Evolutionary conservation across 441 rosid genomes (phyloP), one percentile per base, ranked within the genome.

Genomic region (Jatropha podagrica): DNA sequence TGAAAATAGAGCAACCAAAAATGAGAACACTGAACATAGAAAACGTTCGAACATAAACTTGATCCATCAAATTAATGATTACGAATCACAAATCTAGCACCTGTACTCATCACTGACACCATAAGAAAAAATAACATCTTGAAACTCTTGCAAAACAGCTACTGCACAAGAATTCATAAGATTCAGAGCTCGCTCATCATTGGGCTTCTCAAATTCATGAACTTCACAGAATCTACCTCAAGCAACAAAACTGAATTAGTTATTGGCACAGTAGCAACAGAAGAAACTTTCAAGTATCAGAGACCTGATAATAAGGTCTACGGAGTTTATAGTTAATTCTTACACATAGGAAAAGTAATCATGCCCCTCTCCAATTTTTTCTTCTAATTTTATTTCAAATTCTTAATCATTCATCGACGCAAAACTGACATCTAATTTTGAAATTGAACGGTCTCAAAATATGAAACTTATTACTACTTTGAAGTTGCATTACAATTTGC

Each of bases 51-150:
- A 66, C 56, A 78, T 15, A 65, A 46, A 73, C 37, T 23, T 61
- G 66, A 65, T 71, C 37, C 56, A 60, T 79, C 58, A 38, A 77
- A 71, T 51, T 41, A 44, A 46, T 67, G 40, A 48, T 14, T 17
- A 76, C 32, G 67, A 65, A 79, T 20, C 26, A 77, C 32, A 69
- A 65, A 79, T 20, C 1, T 20, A 26, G 10, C 76, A 92, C 99
- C 97, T 95, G 83, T 93, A 95, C 86, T 93, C 98, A 79, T 93
- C 98, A 79, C 99, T 95, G 56, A 88, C 94, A 72, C 98, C 97
- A 81, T 92, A 95, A 48, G 97, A 84, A 78, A 95, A 93, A 32
- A 79, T 73, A 80, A 88, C 79, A 74, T 93, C 95, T 76, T 81
- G 65, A 83, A 90, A 90, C 78, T 91, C 96, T 84, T 89, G 75